Evolutionary conservation across 1,284 basidiomycete species (phyloP), one percentile per base, ranked within the genome.

Genomic region (Papiliotrema nemorosa): DNA sequence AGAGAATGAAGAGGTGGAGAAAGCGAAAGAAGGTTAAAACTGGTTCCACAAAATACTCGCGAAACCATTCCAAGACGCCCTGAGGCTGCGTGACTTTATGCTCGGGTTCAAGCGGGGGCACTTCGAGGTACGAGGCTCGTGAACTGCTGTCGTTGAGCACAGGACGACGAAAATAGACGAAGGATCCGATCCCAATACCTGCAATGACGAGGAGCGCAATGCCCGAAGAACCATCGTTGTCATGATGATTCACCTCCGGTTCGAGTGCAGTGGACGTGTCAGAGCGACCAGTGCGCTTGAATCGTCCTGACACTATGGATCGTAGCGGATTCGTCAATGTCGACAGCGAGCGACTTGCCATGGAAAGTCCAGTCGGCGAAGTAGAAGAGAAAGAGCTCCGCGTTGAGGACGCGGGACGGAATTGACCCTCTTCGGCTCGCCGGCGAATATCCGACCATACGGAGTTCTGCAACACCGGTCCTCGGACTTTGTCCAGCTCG

Each of bases 1-100:
- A 98, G 43, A 97, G 78, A 55, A 81, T 72, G 54, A 87, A 84
- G 18, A 99, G 82, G 62, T 88, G 83, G 31, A 93, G 73, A 75
- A 98, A 97, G 25, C 94, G 83, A 48, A 82, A 77, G 12, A 86
- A 80, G 0, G 91, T 97, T 35, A 88, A 80, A 48, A 97, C 70
- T 2, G 92, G 94, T 69, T 97, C 92, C 79, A 88, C 81, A 63
- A 98, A 76, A 53, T 79, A 78, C 20, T 57, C 20, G 5, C 59
- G 54, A 24, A 75, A 38, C 34, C 61, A 27, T 5, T 13, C 31
- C 10, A 50, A 12, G 31, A 39, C 16, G 7, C 41, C 41, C 25
- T 13, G 9, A 5, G 20, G 37, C 18, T 9, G 37, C 9, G 37
- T 25, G 49, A 35, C 27, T 26, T 10, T 25, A 27, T 20, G 20